Base-by-base conservation (phyloP, 306 rosid species). In the Abrus pulchellus region DNA sequence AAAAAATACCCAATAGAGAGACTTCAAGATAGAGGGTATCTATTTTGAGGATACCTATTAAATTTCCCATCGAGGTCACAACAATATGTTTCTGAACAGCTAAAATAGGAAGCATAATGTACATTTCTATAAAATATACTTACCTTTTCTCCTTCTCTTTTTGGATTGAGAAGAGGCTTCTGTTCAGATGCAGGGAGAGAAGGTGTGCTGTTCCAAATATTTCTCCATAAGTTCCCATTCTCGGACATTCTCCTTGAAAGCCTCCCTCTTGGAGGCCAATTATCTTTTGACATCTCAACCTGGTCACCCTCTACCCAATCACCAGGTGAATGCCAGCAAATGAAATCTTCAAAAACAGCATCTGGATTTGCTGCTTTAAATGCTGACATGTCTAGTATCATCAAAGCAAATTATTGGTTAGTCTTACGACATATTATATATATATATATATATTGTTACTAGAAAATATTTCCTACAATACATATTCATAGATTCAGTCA, bases 331-430 rank as follows among this genome's bases (percentile, higher is more conserved):
- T 91, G 96, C 96, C 97, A 90, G 72, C 97, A 84, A 77, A 91
- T 89, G 80, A 93, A 93, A 86, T 93, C 96, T 89, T 89, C 97
- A 63, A 91, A 91, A 75, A 89, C 85, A 72, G 94, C 91, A 50
- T 87, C 94, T 45, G 97, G 94, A 84, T 93, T 93, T 71, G 96
- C 97, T 12, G 94, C 94, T 88, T 93, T 91, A 83, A 93, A 93
- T 59, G 96, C 97, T 61, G 94, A 89, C 97, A 93, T 93, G 78
- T 91, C 96, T 93, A 67, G 59, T 66, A 30, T 49, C 74, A 69
- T 63, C 76, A 79, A 72, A 89, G 75, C 57, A 68, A 68, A 34
- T 86, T n/a, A 69, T 43, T 27, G 43, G 52, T 76, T 47, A 75
- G 62, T 68, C 54, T 71, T 13, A 56, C 38, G 52, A 74, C 76